phyloP scores from a whole-genome alignment of 352 stramenopile species.

The Phytophthora vignae region DNA sequence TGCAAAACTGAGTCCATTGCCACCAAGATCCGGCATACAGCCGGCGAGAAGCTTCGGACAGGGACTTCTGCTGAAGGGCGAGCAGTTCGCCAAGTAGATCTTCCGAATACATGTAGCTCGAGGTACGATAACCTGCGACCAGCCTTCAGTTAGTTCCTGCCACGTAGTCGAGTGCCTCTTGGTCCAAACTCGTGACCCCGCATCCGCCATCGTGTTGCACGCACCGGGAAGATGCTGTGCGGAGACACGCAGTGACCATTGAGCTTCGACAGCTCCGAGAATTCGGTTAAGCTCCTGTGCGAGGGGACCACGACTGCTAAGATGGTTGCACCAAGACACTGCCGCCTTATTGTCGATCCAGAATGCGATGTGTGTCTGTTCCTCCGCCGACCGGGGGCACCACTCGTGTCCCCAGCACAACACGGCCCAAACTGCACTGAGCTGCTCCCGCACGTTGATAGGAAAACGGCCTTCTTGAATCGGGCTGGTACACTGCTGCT shows the following conservation, averaged over 20 bases:
- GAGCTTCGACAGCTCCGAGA: background rate
- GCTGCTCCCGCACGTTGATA: background rate
- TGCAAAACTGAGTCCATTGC: background rate
- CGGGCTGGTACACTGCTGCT: background rate
- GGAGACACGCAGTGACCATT: background rate
- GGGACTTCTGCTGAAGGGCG: background rate
- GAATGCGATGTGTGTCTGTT: background rate
- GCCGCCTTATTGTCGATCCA: background rate
- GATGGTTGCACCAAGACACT: rapidly evolving
- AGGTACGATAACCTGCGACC: background rate
- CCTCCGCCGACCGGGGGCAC: background rate
- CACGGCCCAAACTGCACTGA: background rate
- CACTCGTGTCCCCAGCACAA: background rate
- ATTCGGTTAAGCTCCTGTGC: rapidly evolving
- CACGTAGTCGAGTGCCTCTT: background rate
- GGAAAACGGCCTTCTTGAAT: background rate
- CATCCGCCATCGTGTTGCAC: background rate
- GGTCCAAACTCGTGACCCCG: background rate
- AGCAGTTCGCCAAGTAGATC: background rate
- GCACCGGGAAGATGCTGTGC: background rate
- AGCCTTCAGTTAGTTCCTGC: background rate
- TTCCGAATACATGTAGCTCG: background rate
- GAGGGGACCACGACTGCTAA: too few species aligned
- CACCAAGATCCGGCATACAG: background rate
- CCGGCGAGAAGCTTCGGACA: background rate